Evolutionary conservation across 768 basidiomycete species (phyloP).

Genomic region (Lyophyllum semitale): DNA sequence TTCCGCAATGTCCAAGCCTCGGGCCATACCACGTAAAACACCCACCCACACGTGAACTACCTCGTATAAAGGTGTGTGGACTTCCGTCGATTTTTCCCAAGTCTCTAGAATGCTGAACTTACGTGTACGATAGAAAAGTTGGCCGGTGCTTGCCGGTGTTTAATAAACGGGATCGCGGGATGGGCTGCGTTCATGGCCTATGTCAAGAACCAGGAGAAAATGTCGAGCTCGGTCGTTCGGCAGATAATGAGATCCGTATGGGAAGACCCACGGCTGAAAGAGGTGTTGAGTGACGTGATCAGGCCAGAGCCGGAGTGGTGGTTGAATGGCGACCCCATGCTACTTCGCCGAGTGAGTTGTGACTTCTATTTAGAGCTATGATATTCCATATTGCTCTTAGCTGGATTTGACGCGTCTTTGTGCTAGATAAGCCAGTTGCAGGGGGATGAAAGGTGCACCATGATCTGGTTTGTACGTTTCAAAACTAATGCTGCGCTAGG

Average conservation of each 20-base stretch:
- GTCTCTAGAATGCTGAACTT: background rate
- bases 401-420: background rate
- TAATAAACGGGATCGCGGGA: slow-evolving; percentile 53
- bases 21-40: slow-evolving; percentile 37
- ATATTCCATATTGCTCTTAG: background rate
- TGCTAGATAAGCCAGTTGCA: slow-evolving; percentile 69
- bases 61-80: slow-evolving; percentile 33
- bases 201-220: slow-evolving; percentile 76
- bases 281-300: slow-evolving; percentile 65
- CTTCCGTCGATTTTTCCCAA: background rate
- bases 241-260: slow-evolving; percentile 64
- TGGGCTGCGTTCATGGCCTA: slow-evolving; percentile 73
- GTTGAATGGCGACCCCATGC: slow-evolving; percentile 74
- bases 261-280: slow-evolving; percentile 49
- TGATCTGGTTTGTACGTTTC: background rate
- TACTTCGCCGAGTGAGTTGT: slow-evolving; percentile 63
- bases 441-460: slow-evolving; percentile 47
- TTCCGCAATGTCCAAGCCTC: slow-evolving; percentile 35
- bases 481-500: slow-evolving; percentile 37
- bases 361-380: background rate
- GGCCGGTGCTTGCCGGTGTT: slow-evolving; percentile 59
- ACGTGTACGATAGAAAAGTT: slow-evolving; percentile 39
- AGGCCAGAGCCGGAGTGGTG: slow-evolving; percentile 70
- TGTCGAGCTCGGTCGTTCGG: slow-evolving; percentile 73
- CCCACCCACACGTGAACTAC: slow-evolving; percentile 32